phyloP scores from a whole-genome alignment of 352 stramenopile species.

The Phytophthora meadii region DNA sequence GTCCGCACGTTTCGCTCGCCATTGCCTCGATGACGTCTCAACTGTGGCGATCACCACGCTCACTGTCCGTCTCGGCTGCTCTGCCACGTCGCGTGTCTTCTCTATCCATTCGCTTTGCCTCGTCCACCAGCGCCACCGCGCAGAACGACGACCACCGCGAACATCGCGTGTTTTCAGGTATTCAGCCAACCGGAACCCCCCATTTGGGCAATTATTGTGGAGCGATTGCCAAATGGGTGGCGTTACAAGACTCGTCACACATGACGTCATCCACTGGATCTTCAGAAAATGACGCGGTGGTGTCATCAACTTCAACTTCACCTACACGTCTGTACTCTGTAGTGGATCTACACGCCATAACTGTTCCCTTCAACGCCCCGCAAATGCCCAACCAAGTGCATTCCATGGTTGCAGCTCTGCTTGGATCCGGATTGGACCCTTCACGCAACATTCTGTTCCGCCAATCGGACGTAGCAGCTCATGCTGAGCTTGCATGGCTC shows the following conservation, averaged over 20 bases:
- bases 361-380: constrained; percentile 94
- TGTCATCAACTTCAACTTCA: constrained; percentile 26
- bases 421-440: constrained; percentile 94
- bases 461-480: constrained; percentile 80
- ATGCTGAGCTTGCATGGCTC: constrained; percentile 98
- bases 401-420: constrained; percentile 93
- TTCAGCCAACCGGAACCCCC: constrained; percentile 98
- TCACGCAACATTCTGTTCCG: constrained; percentile 77
- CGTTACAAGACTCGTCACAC: constrained; percentile 84
- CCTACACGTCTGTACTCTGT: constrained; percentile 74
- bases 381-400: constrained; percentile 91
- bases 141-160: constrained; percentile 47
- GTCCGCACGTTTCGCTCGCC: constrained; percentile 12
- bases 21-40: constrained; percentile 18
- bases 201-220: constrained; percentile 99
- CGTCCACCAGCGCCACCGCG: neutral
- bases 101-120: constrained; percentile 1
- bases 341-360: constrained; percentile 99
- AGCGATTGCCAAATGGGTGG: constrained; percentile 97
- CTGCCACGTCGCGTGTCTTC: neutral
- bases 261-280: constrained; percentile 16
- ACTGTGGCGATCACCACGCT: constrained; percentile 18
- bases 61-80: neutral
- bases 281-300: constrained; percentile 26
- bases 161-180: constrained; percentile 94